Conservation (phyloP, 1,284 basidiomycete genomes). For the Puccinia polysora region DNA sequence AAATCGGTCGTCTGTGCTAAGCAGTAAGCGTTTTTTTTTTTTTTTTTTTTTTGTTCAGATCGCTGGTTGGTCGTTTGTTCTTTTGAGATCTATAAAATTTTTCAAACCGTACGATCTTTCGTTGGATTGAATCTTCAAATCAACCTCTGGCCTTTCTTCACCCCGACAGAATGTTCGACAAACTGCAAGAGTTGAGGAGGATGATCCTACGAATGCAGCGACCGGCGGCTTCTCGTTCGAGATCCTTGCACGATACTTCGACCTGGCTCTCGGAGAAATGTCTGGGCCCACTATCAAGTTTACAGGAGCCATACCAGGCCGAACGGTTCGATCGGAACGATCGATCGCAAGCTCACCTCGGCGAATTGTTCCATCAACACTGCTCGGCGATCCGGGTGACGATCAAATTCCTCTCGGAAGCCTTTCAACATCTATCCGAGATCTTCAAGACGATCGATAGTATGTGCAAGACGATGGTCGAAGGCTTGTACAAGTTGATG, state of each 20-base stretch:
- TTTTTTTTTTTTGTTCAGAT: conserved; percentile 16
- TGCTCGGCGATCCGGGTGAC: conserved; percentile 5
- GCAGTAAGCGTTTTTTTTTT: conserved; percentile 24
- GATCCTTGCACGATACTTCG: conserved; percentile 1
- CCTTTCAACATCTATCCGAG: background rate
- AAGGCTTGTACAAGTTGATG: conserved; percentile 32
- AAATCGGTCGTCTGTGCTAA: conserved; percentile 8
- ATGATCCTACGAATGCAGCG: conserved; percentile 6
- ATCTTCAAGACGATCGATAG: conserved; percentile 14
- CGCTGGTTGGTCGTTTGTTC: background rate
- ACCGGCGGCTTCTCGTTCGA: background rate
- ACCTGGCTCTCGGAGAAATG: conserved; percentile 17
- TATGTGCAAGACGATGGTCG: conserved; percentile 34
- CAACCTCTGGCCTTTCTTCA: background rate
- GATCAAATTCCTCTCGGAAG: conserved; percentile 12
- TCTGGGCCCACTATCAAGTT: background rate
- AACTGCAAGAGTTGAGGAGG: conserved; percentile 12
- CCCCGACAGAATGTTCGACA: conserved; percentile 17
- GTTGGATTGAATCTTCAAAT: background rate
- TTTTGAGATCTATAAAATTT: background rate
- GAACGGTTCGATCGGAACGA: conserved; percentile 29
- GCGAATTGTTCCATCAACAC: conserved; percentile 12
- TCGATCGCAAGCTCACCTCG: conserved; percentile 14
- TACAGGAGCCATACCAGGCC: conserved; percentile 29
- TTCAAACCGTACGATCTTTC: background rate